Percentiles rank a stretch among this genome's conserved stretches.
Evolutionary conservation across 345 rosid genomes (phyloP).

Genomic region (Turnera subulata): DNA sequence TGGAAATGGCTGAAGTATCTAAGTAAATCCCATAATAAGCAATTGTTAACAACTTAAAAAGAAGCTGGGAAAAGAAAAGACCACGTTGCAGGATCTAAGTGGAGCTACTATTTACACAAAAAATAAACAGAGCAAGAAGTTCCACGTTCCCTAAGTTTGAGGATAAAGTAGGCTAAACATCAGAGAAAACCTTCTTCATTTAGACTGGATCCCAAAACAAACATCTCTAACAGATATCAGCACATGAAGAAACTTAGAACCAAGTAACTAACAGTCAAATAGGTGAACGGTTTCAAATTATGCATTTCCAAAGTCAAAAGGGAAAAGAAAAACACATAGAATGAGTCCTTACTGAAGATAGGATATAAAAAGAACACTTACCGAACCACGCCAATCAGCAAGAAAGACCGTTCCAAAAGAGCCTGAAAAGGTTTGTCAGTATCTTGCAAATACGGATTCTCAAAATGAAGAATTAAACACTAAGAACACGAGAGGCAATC

Average conservation of each 20-base stretch:
- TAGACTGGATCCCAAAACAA: no score
- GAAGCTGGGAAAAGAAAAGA: not conserved
- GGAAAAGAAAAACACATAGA: not conserved
- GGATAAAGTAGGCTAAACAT: no score
- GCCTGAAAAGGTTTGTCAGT: slow-evolving; percentile 19
- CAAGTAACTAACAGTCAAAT: no score
- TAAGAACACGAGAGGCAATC: not conserved
- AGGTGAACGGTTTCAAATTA: no score
- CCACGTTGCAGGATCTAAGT: no score
- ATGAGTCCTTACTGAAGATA: no score
- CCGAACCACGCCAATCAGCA: slow-evolving; percentile 32
- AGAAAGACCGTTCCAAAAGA: slow-evolving; percentile 27
- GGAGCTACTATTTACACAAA: no score
- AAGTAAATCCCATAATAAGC: not conserved
- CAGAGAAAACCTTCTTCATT: no score
- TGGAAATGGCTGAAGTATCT: not conserved
- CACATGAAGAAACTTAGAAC: no score
- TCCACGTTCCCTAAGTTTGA: no score
- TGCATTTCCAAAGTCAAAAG: not conserved
- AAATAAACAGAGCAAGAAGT: no score
- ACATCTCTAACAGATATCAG: no score
- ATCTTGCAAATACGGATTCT: slow-evolving; percentile 7
- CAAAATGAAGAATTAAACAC: slow-evolving; percentile 1
- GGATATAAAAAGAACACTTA: slow-evolving; percentile 1
- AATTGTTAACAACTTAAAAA: not conserved